Percentiles rank a stretch among this genome's conserved stretches.
Conservation (phyloP, 106 monocot genomes). For the Allium cepa region DNA sequence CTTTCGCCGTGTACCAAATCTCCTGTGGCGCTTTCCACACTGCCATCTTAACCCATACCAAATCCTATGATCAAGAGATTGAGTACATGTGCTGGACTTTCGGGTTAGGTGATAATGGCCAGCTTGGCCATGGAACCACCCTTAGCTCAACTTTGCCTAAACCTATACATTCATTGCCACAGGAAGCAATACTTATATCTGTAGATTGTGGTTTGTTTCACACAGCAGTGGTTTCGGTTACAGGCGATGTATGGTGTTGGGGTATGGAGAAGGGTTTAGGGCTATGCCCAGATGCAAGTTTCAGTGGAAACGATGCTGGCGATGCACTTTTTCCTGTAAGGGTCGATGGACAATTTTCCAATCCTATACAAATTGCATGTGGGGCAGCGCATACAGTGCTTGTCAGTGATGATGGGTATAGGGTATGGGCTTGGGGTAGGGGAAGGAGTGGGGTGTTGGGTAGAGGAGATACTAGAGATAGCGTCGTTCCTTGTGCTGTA, state of each 20-base stretch:
- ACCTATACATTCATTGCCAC: constrained; percentile 35
- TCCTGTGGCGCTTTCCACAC: constrained; percentile 78
- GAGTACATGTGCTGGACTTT: constrained; percentile 77
- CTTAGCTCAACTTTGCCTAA: constrained; percentile 24
- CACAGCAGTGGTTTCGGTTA: constrained; percentile 52
- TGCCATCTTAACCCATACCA: constrained; percentile 51
- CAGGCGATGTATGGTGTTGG: constrained; percentile 80
- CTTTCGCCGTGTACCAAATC: constrained; percentile 72
- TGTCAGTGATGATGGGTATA: constrained; percentile 50
- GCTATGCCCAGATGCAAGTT: constrained; percentile 62
- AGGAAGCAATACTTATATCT: constrained; percentile 45
- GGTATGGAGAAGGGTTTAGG: constrained; percentile 89
- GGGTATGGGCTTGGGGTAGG: constrained; percentile 85
- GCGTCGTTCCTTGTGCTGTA: constrained; percentile 43
- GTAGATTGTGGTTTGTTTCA: constrained; percentile 82
- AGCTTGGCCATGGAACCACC: constrained; percentile 67
- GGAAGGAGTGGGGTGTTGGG: constrained; percentile 72
- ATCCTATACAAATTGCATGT: constrained; percentile 49
- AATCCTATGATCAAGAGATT: constrained; percentile 33
- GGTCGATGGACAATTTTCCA: constrained; percentile 29
- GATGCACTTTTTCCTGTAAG: constrained; percentile 52
- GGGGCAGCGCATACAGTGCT: constrained; percentile 82
- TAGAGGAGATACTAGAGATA: constrained; percentile 37
- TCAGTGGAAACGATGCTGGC: constrained; percentile 35
- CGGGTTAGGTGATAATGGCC: constrained; percentile 79